Evolutionary conservation across 345 rosid genomes (phyloP).

Genomic region (Corchorus capsularis): DNA sequence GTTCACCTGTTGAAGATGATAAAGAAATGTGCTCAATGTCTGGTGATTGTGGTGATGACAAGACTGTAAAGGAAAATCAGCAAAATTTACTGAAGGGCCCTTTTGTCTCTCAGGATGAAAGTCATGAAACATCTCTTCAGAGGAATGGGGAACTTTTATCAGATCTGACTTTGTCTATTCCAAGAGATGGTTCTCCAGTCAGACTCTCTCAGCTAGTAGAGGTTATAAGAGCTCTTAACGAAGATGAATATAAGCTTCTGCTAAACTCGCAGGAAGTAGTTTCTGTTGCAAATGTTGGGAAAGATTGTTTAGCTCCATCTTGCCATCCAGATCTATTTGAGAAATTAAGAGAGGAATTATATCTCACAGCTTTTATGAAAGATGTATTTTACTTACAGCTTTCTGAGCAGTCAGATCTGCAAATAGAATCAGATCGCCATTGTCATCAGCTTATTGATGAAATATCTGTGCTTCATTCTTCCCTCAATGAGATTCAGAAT

Average conservation of each 20-base stretch:
- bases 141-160: conserved; percentile 27
- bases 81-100: conserved; percentile 38
- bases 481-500: not conserved
- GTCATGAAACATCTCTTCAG: conserved; percentile 40
- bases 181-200: conserved; percentile 33
- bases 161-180: conserved; percentile 25
- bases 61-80: conserved; percentile 35
- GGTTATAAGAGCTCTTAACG: conserved; percentile 8
- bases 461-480: conserved; percentile 1
- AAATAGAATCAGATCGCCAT: conserved; percentile 30
- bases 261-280: not conserved
- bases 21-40: conserved; percentile 28
- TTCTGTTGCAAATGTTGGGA: not conserved
- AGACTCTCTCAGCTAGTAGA: conserved; percentile 46
- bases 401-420: conserved; percentile 55
- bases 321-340: conserved; percentile 9
- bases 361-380: conserved; percentile 21
- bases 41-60: conserved; percentile 18
- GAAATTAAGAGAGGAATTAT: conserved; percentile 19
- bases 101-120: conserved; percentile 34
- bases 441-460: conserved; percentile 16
- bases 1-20: conserved; percentile 24
- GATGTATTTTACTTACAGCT: conserved; percentile 64
- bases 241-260: conserved; percentile 15
- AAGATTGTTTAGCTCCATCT: conserved; percentile 4